Evolutionary conservation across 805 yeast genomes (phyloP), one percentile per base, ranked within the genome.

Genomic region (Cyberlindnera petersonii): DNA sequence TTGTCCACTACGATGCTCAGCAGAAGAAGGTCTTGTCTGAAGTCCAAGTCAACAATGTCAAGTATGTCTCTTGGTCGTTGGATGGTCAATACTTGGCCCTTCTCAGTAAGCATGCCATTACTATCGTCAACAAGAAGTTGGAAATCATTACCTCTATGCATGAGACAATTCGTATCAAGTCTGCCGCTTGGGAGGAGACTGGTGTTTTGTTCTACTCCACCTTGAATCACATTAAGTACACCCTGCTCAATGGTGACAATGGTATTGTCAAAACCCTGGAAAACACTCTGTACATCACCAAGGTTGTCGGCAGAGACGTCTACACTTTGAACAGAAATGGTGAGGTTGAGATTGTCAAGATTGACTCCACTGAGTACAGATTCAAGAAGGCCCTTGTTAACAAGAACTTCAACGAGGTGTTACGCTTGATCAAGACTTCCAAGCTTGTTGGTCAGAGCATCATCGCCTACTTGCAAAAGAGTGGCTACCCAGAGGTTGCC

Each of bases 401-500:
- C 68, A 83, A 82, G 60, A 87, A 93, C 63, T 91, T 87, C 68
- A 78, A 77, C 50, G 98, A 93, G 65, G 98, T 93, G 15, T 72
- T 89, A 50, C 77, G 96, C 50, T 78, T 93, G 50, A 93, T 93
- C 63, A 81, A 79, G 57, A 79, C 75, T 42, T 89, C 98, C 17
- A 88, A 86, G 56, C 73, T 93, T 58, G 98, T 93, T 37, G 99
- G 99, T 48, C 97, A 94, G 68, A 87, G 89, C 61, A 93, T 93
- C 58, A 89, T 93, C 60, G 93, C 94, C 4, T 93, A 91, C 61
- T 73, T 93, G 56, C 95, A 93, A 62, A 83, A 89, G 68, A 78
- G 86, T 58, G 99, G 98, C 2, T 91, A 83, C 60, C 98, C 98
- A 20, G 99, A 93, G 65, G 81, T 93, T 62, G 98, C 99, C 3